Base-by-base conservation (phyloP, 2,329 filamentous ascomycete genomes). In the Penicillium frequentans region DNA sequence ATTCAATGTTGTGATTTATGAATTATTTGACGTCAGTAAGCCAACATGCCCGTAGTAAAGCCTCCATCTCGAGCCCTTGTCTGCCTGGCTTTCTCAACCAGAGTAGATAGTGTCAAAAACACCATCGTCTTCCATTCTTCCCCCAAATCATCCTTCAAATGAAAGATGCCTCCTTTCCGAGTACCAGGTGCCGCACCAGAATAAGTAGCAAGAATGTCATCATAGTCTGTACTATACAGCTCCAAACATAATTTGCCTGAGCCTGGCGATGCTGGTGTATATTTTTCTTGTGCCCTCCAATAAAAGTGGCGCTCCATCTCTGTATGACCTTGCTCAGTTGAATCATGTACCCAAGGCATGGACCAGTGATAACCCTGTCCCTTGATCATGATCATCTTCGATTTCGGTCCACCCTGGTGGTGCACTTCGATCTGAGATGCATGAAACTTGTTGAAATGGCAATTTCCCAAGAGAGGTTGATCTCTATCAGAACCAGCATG, bases 401-500 rank as follows among this genome's bases (percentile, higher is more conserved):
- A 49, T 27, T 37, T 35, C 11, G 46, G 13, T 1, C 46, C 31
- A 10, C 2, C 5, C 16, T 13, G 26, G 2, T 7, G n/a, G 11
- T 33, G 21, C 13, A 49, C 26, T n/a, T 49, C 19, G 2, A 55
- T 49, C 5, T 49, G 47, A 14, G 45, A 26, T 10, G 35, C 26
- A 7, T 26, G 52, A 19, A 55, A 55, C 35, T 55, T 55, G 24
- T 55, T 55, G 27, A 55, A 55, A 7, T 31, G n/a, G 29, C 52
- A 55, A 3, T 2, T 35, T 16, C 52, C 52, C 6, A 55, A 29
- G 13, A 35, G 13, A 6, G n/a, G 35, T 4, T 48, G 31, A n/a
- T 45, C 42, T 35, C 49, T 55, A 21, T 49, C 13, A 10, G 3
- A 21, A 8, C 37, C 46, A 9, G 26, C 3, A 24, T 55, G 26